A percentile compares a stretch with the other conserved stretches of the same genome.
These are phyloP conservation scores for Fraxinus nigra DNA, from an alignment of 305 asterid species.

Conservation along the genomic window DNA sequence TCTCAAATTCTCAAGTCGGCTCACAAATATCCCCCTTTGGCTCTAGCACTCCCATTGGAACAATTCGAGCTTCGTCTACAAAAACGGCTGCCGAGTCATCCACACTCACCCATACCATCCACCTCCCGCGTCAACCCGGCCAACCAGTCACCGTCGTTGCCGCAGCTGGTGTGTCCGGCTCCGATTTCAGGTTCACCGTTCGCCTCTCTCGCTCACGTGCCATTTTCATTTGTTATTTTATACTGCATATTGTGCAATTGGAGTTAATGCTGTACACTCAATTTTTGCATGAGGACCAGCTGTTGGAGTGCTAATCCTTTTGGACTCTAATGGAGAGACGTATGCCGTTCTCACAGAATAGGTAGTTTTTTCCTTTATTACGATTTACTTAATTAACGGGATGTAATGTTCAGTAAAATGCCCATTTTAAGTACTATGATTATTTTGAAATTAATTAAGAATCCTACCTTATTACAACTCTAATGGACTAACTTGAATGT, in stretches of 20 bases:
- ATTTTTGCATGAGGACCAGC: conserved; percentile 93
- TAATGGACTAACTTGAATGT: conserved; percentile 24
- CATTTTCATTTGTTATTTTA: too few relatives aligned
- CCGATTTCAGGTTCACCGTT: too few relatives aligned
- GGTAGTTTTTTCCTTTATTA: conserved; percentile 36
- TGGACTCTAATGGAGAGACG: conserved; percentile 79
- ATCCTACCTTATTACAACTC: conserved; percentile 7
- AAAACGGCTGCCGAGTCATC: conserved; percentile 52
- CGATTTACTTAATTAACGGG: neutral
- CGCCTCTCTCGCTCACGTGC: too few relatives aligned
- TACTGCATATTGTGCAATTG: too few relatives aligned
- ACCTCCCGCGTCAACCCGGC: conserved; percentile 54
- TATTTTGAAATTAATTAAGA: neutral
- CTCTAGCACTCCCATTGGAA: conserved; percentile 14
- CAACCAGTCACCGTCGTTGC: conserved; percentile 63
- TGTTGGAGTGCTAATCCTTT: conserved; percentile 84
- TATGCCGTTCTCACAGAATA: conserved; percentile 91
- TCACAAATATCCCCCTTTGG: conserved; percentile 23
- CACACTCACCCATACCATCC: conserved; percentile 40
- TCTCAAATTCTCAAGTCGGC: conserved; percentile 22
- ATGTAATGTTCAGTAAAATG: neutral
- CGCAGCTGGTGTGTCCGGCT: too few relatives aligned
- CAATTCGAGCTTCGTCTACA: conserved; percentile 20
- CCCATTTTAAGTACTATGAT: neutral
- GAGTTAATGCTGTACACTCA: too few relatives aligned